Conservation (phyloP, 352 stramenopile genomes). For the Saprolegnia diclina region DNA sequence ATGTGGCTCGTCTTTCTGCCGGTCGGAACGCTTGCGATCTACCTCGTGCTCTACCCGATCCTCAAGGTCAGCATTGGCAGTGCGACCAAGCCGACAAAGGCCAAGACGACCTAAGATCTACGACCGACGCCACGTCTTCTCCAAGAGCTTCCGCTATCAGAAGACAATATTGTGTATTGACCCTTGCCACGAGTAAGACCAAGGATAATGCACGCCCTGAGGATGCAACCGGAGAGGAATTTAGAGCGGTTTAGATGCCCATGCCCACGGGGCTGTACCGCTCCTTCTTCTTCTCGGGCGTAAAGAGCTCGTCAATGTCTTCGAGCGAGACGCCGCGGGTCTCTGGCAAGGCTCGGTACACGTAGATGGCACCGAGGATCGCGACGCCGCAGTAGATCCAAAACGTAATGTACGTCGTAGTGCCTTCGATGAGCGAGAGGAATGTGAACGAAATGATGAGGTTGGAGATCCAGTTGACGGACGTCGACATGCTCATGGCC, state of each 20-base stretch:
- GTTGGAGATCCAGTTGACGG: conserved; percentile 91
- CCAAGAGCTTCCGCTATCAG: neutral
- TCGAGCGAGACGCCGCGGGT: conserved; percentile 91
- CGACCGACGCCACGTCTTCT: too few relatives aligned
- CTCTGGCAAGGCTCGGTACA: conserved; percentile 84
- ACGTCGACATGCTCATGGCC: conserved; percentile 81
- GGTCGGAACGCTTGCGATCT: conserved; percentile 55
- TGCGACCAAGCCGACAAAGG: neutral
- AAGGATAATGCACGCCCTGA: too few relatives aligned
- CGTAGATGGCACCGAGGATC: conserved; percentile 59
- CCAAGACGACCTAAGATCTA: conserved; percentile 8
- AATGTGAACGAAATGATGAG: conserved; percentile 92
- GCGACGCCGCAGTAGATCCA: conserved; percentile 86
- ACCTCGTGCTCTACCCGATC: conserved; percentile 59
- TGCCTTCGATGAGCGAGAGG: conserved; percentile 75
- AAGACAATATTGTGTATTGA: neutral
- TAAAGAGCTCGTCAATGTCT: conserved; percentile 89
- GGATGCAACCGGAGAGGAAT: too few relatives aligned
- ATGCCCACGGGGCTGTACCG: conserved; percentile 33
- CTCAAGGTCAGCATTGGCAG: conserved; percentile 31
- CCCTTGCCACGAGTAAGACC: too few relatives aligned
- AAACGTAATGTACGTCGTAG: conserved; percentile 73
- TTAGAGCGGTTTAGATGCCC: neutral
- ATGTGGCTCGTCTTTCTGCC: conserved; percentile 66
- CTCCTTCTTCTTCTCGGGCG: conserved; percentile 28